Evolutionary conservation across 2,329 filamentous ascomycete genomes (phyloP), one percentile per base, ranked within the genome.

Genomic region (Incumbomyces delicatus): DNA sequence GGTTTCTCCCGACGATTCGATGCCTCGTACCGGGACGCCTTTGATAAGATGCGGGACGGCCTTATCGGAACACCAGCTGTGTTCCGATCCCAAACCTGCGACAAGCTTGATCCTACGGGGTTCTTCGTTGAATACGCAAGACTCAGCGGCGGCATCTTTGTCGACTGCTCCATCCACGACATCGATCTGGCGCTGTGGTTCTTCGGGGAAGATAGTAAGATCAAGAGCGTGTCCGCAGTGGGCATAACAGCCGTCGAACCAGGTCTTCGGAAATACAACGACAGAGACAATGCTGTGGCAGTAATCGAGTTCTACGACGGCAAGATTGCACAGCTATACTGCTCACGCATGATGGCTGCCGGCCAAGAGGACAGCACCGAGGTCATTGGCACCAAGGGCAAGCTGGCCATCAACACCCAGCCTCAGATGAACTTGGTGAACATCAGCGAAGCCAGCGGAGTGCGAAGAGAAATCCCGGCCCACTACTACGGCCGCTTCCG

Each of bases 121-220:
- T 84, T 83, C 70, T 85, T 83, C 60, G 78, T 85, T 46, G 69
- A 73, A 17, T 85, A 84, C 62, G 78, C 81, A 11, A 68, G 78
- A 55, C 80, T 76, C 63, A 75, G 69, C 1, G 81, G 81, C 30
- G 80, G 80, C 17, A 82, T 84, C 59, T 85, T 85, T 55, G 81
- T 84, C 48, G 81, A 85, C 66, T 81, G 77, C 65, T 78, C 76
- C 43, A 78, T 85, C 57, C 81, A 85, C 66, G 81, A 85, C 56
- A 84, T 85, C 54, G 78, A 81, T 51, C 70, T 83, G 2, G 70
- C 77, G 0, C 66, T 81, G 1, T 82, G 78, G 77, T 81, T 76
- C 66, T 79, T 81, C 57, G 76, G 75, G 8, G 63, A 73, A 39
- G 69, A 75, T 39, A 68, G 65, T 34, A 61, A 68, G 12, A 69